These are phyloP conservation scores for Phytophthora multivora DNA, from an alignment of 352 stramenopile genomes.

Conservation along the genomic window DNA sequence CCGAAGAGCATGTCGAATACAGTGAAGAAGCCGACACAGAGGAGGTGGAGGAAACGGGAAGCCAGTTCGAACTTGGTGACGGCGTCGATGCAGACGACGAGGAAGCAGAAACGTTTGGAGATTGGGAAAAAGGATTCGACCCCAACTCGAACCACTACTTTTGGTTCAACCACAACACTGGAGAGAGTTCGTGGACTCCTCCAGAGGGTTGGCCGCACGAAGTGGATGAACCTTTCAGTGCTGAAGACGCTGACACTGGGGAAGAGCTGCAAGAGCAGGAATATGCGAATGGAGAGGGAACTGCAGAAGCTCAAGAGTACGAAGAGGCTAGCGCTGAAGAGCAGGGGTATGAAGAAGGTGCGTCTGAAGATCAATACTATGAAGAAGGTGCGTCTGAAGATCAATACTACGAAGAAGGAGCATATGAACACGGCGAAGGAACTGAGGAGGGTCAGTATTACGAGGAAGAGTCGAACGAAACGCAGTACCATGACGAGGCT, in stretches of 20 bases:
- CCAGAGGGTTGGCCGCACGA: constrained; percentile 79
- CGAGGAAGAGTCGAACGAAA: background rate
- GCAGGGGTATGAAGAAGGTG: constrained; percentile 12
- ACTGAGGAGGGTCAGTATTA: constrained; percentile 6
- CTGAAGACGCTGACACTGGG: constrained; percentile 30
- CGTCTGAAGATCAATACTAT: constrained; percentile 11
- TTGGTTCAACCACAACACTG: constrained; percentile 87
- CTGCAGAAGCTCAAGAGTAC: constrained; percentile 15
- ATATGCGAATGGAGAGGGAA: constrained; percentile 5
- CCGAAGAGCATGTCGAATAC: constrained; percentile 10
- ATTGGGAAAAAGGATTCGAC: constrained; percentile 89
- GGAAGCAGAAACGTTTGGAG: constrained; percentile 74
- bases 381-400: constrained; percentile 19
- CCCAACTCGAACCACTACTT: constrained; percentile 85
- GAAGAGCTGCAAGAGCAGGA: constrained; percentile 22
- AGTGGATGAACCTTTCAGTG: constrained; percentile 68
- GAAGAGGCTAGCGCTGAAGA: constrained; percentile 10
- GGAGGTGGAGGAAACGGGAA: constrained; percentile 9
- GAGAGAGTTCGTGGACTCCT: constrained; percentile 79
- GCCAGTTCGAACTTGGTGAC: constrained; percentile 36
- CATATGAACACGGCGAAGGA: constrained; percentile 5
- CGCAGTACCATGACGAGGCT: constrained; percentile 11
- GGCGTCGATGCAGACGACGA: constrained; percentile 73
- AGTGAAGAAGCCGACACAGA: constrained; percentile 13
- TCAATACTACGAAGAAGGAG: constrained; percentile 21